Percentiles rank a stretch among this genome's conserved stretches.
These are phyloP conservation scores for Pleoardoris graminearum DNA, from an alignment of 2,329 filamentous ascomycete species.

Conservation along the genomic window DNA sequence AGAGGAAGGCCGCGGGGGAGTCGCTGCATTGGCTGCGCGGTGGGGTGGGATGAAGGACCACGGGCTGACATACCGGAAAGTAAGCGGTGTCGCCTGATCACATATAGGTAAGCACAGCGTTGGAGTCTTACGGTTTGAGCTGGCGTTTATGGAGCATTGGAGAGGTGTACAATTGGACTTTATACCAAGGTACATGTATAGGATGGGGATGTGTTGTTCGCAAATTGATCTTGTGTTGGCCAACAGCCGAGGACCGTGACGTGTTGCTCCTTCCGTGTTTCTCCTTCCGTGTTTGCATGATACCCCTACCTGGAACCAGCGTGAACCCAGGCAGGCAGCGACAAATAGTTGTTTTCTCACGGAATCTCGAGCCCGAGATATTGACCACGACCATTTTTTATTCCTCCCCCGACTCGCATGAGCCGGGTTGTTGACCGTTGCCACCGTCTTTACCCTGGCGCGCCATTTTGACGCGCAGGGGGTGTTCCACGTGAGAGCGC, in stretches of 20 bases:
- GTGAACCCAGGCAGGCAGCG: background rate
- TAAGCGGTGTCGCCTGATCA: constrained; percentile 42
- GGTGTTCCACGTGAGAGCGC: too few relatives aligned
- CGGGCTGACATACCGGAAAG: constrained; percentile 45
- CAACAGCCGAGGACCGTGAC: constrained; percentile 6
- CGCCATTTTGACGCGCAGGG: constrained; percentile 6
- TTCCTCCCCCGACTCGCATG: background rate
- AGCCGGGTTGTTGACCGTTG: background rate
- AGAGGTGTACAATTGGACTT: background rate
- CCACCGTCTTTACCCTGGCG: constrained; percentile 1
- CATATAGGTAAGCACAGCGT: background rate
- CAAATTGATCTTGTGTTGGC: background rate
- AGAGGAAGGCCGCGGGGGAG: constrained; percentile 65
- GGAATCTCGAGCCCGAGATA: background rate
- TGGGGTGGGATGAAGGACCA: constrained; percentile 32
- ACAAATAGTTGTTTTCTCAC: background rate
- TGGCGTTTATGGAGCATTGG: background rate
- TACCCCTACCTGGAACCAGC: background rate
- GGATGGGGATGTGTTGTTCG: background rate
- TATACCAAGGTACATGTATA: background rate
- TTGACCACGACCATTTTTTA: background rate
- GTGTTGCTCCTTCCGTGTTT: background rate
- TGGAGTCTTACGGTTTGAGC: background rate
- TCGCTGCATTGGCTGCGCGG: constrained; percentile 35
- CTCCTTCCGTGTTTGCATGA: background rate